Conservation (phyloP, 805 yeast genomes). For the Candida hungchunana region DNA sequence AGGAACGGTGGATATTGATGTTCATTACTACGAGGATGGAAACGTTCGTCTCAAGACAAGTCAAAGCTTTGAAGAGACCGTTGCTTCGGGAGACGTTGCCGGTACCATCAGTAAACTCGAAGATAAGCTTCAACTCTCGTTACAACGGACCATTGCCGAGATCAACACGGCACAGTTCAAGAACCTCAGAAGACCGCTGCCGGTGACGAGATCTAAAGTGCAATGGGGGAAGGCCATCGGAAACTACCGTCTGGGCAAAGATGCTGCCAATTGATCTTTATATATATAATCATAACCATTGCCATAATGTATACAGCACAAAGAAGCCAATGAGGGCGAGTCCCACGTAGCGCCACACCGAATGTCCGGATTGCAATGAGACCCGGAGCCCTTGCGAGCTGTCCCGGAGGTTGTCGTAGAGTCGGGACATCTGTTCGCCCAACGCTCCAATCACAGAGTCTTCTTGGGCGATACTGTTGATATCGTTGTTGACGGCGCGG, state of each 20-base stretch:
- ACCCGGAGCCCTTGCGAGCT: constrained; percentile 51
- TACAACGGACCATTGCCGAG: constrained; percentile 60
- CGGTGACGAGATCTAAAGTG: constrained; percentile 85
- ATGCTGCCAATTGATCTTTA: constrained; percentile 53
- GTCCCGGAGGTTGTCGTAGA: constrained; percentile 45
- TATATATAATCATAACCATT: too few relatives aligned
- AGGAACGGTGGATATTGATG: constrained; percentile 63
- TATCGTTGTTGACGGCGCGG: constrained; percentile 63
- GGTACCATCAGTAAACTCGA: constrained; percentile 54
- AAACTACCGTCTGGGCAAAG: constrained; percentile 81
- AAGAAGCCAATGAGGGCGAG: constrained; percentile 51
- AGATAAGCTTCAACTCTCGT: constrained; percentile 49
- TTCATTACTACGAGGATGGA: constrained; percentile 95
- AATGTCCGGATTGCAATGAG: constrained; percentile 55
- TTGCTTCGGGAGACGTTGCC: constrained; percentile 28
- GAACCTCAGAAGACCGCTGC: constrained; percentile 81
- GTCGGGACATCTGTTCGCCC: constrained; percentile 46
- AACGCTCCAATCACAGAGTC: constrained; percentile 36
- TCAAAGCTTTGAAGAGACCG: constrained; percentile 29
- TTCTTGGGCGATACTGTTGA: constrained; percentile 61
- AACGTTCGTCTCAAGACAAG: constrained; percentile 71
- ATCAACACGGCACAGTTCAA: constrained; percentile 83
- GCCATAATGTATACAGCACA: constrained; percentile 51
- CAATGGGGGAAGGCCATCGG: constrained; percentile 96
- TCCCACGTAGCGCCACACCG: constrained; percentile 55